These are phyloP conservation scores for Daedaleopsis nitida DNA, from an alignment of 768 basidiomycete species.

Conservation along the genomic window DNA sequence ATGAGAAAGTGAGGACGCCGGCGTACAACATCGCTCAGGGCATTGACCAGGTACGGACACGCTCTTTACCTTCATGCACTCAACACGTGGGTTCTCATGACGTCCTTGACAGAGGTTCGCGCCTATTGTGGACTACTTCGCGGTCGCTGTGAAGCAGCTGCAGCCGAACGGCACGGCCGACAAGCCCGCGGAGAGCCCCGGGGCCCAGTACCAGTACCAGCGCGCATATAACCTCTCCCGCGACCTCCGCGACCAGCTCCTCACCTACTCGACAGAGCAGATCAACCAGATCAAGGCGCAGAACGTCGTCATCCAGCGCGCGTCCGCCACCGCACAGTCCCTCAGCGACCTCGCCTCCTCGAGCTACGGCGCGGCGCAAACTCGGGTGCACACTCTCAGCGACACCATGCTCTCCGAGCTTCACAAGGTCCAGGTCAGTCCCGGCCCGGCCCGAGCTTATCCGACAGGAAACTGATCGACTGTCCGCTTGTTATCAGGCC, in stretches of 20 bases:
- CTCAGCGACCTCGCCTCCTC: constrained; percentile 63
- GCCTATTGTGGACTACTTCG: constrained; percentile 76
- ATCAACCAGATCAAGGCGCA: constrained; percentile 70
- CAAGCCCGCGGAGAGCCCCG: constrained; percentile 46
- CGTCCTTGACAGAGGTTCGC: constrained; percentile 53
- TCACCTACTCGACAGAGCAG: constrained; percentile 69
- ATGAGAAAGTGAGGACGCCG: constrained; percentile 64
- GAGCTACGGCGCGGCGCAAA: constrained; percentile 54
- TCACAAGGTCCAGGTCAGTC: constrained; percentile 52
- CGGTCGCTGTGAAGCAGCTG: constrained; percentile 49
- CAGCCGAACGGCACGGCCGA: constrained; percentile 47
- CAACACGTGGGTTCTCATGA: constrained; percentile 21
- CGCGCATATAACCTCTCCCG: constrained; percentile 68
- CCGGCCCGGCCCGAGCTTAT: not conserved
- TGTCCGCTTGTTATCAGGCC: constrained; percentile 36
- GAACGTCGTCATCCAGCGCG: constrained; percentile 68
- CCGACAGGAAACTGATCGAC: not conserved
- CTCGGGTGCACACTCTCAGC: constrained; percentile 59
- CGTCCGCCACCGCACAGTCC: constrained; percentile 64
- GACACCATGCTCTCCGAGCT: constrained; percentile 69
- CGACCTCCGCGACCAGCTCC: constrained; percentile 62
- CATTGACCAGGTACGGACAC: constrained; percentile 66
- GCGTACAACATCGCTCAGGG: constrained; percentile 63
- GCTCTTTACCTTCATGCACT: constrained; percentile 1
- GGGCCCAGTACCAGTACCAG: constrained; percentile 76